Evolutionary conservation across 2,329 filamentous ascomycete genomes (phyloP), one percentile per base, ranked within the genome.

Genomic region (Cladosporium halotolerans): DNA sequence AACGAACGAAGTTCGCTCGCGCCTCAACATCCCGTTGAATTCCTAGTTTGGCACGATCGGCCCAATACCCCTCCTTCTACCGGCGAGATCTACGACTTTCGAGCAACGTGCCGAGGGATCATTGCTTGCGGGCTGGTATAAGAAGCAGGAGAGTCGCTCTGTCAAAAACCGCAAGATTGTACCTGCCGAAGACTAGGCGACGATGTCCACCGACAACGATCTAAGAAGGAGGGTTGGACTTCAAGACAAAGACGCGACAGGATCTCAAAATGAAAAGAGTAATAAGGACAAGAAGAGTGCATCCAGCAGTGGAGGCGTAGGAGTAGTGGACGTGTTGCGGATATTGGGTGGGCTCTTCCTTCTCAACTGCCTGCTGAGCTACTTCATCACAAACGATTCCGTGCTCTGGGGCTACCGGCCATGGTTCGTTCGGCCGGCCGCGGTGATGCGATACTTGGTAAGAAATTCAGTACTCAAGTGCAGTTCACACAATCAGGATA

Each of bases 351-450:
- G 68, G 8, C 49, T 70, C 10, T 53, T 70, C 18, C 57, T 70
- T 7, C 60, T 72, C 38, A 70, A 65, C 57, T 61, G 58, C 52
- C 58, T 69, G 3, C 54, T 69, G 16, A 69, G 65, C 61, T 72
- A 69, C 55, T 69, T 71, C 60, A 62, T 72, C 49, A 72, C 68
- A 19, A 63, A 63, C 43, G 61, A 70, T 28, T 84, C 81, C 55
- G 76, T 84, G 58, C 77, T 83, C 54, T 93, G 86, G 85, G 83
- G 77, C 60, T 85, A 74, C 73, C 76, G 71, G 72, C 86, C 71
- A 63, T 84, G 73, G 83, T 86, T 75, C 63, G 85, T 72, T 66
- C 77, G 67, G 38, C 77, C 63, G 70, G 79, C 62, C 73, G 77
- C 72, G 64, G 79, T 89, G 72, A 80, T 80, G 64, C 70, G 73